Base-by-base conservation (phyloP, 1,284 basidiomycete species). In the Cerrena zonata region DNA sequence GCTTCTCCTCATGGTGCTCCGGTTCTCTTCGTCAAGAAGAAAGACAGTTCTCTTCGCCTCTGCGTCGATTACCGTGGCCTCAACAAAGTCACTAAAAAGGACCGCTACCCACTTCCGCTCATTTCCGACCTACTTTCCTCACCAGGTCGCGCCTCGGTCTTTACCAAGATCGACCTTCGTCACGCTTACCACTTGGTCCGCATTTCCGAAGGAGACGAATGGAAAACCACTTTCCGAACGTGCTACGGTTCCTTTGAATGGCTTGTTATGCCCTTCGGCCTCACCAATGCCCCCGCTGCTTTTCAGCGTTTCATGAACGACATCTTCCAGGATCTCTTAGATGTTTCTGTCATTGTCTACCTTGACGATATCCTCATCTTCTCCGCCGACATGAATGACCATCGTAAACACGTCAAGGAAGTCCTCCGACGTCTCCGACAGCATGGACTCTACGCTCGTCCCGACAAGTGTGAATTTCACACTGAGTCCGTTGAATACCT, bases 11-110 rank as follows among this genome's bases (percentile, higher is more conserved):
- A 62, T n/a, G 68, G 60, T 0, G 57, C 74, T 0, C 72, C 72
- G 0, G 59, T 78, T 38, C 64, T 80, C 0, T 79, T 79, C 52
- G 66, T 75, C 27, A 65, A 66, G 45, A 77, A 78, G 58, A 78
- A 77, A 57, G 69, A 72, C 53, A 69, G 73, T 4, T 48, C 54
- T 0, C 55, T 71, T 0, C 56, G 68, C 0, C 63, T 74, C 0
- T 72, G 71, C 48, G 64, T 75, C 1, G 71, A 79, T 53, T 79
- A 73, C 56, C 57, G 68, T 0, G 62, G 64, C 7, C 62, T 79
- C 22, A 79, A 79, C 43, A 49, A 51, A 4, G 63, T 68, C 46
- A 71, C 69, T 2, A 48, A 57, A 42, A 71, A 71, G 52, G 62
- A 73, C 60, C 56, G 61, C 26, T 67, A 74, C 61, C 70, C 72